Percentiles rank a stretch among this genome's conserved stretches.
Evolutionary conservation across 2,329 filamentous ascomycete genomes (phyloP).

Genomic region (Pseudopyricularia javanii): DNA sequence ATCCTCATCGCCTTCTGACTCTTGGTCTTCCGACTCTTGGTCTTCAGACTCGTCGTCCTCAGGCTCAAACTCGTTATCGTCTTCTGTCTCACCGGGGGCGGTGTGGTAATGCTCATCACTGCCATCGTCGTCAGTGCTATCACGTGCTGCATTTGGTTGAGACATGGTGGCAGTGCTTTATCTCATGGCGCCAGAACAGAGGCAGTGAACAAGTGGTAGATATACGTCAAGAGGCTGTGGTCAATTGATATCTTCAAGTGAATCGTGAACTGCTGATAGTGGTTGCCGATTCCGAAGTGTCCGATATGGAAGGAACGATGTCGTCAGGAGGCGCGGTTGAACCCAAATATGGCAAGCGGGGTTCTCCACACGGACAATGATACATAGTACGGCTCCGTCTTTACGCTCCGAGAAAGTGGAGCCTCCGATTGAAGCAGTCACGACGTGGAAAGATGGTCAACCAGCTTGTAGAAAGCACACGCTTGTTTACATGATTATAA

Average conservation of each 20-base stretch:
- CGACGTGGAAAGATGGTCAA: too few relatives aligned
- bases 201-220: too few relatives aligned
- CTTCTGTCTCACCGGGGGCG: neutral
- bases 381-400: neutral
- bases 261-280: too few relatives aligned
- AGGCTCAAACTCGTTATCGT: neutral
- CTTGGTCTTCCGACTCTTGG: slow-evolving; percentile 8
- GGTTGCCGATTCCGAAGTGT: neutral
- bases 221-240: too few relatives aligned
- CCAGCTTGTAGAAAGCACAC: too few relatives aligned
- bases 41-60: slow-evolving; percentile 9
- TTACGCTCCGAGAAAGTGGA: neutral
- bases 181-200: too few relatives aligned
- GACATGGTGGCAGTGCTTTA: neutral
- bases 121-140: neutral
- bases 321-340: neutral
- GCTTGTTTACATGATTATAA: too few relatives aligned
- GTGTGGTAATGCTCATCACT: neutral
- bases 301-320: neutral
- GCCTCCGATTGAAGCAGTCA: too few relatives aligned
- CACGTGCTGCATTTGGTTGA: neutral
- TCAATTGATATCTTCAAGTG: too few relatives aligned
- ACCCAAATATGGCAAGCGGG: neutral
- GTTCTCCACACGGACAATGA: neutral
- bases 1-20: slow-evolving; percentile 7